phyloP scores from a whole-genome alignment of 768 basidiomycete genomes.

The Rhodotorula diobovata region DNA sequence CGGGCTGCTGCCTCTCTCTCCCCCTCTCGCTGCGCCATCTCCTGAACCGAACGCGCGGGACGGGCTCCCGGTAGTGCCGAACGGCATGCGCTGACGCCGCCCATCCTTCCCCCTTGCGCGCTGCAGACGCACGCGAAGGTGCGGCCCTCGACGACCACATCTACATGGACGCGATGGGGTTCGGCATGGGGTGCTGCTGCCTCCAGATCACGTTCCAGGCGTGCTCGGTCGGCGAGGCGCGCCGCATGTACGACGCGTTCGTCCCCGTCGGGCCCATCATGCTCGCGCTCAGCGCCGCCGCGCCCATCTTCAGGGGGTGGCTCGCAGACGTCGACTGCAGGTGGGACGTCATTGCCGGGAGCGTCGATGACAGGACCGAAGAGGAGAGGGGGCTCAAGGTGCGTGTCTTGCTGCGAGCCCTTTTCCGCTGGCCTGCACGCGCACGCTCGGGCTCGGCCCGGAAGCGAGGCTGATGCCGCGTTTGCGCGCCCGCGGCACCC shows the following conservation, averaged over 20 bases:
- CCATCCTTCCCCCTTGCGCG: no score
- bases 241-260: constrained; percentile 91
- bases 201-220: constrained; percentile 96
- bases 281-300: constrained; percentile 88
- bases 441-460: no score
- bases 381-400: constrained; percentile 90
- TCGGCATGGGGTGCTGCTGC: constrained; percentile 99
- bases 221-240: constrained; percentile 80
- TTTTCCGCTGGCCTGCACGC: background rate
- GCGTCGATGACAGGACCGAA: constrained; percentile 91
- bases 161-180: constrained; percentile 99
- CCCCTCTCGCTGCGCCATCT: background rate
- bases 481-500: no score
- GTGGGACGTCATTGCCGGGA: constrained; percentile 98
- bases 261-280: constrained; percentile 92
- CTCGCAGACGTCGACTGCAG: constrained; percentile 95
- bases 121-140: constrained; percentile 76
- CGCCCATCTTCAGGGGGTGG: constrained; percentile 90
- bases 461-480: no score
- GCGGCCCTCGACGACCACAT: constrained; percentile 86
- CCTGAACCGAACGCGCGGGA: no score
- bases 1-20: background rate
- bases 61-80: no score
- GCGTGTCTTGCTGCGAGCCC: background rate
- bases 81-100: background rate